Conservation (phyloP, 768 basidiomycete species). For the Sporobolomyces phaffii region DNA sequence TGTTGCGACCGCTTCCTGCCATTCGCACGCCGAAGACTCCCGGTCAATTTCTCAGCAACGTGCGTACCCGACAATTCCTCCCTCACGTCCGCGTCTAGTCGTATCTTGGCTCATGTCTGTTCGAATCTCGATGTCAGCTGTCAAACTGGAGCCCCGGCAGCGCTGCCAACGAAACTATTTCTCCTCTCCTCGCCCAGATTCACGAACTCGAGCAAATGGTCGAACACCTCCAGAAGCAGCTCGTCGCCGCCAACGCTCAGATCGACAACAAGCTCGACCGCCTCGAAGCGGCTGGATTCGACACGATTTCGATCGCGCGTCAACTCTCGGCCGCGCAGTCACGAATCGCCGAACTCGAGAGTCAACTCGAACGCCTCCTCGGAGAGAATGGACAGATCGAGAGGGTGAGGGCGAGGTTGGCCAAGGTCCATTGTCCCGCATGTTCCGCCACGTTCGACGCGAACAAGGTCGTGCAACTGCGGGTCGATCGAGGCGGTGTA, state of each 20-base stretch:
- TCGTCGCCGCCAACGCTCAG: slow-evolving; percentile 71
- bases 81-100: background rate
- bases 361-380: slow-evolving; percentile 21
- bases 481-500: slow-evolving; percentile 12
- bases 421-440: slow-evolving; percentile 35
- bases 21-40: slow-evolving; percentile 41
- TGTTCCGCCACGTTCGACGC: slow-evolving; percentile 37
- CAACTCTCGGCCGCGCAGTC: slow-evolving; percentile 34
- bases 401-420: slow-evolving; percentile 24
- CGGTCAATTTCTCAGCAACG: slow-evolving; percentile 37
- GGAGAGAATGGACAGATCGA: slow-evolving; percentile 31
- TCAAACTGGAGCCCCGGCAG: slow-evolving; percentile 46
- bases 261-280: slow-evolving; percentile 84
- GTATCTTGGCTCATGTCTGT: slow-evolving; percentile 51
- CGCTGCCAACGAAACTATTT: slow-evolving; percentile 53
- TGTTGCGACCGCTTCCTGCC: slow-evolving; percentile 29
- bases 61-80: slow-evolving; percentile 6
- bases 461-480: slow-evolving; percentile 25
- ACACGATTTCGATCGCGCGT: slow-evolving; percentile 30
- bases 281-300: slow-evolving; percentile 60
- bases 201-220: slow-evolving; percentile 57
- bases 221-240: slow-evolving; percentile 47
- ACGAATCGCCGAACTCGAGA: slow-evolving; percentile 38
- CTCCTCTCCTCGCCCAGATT: slow-evolving; percentile 67
- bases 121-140: slow-evolving; percentile 32